A percentile compares a stretch with the other conserved stretches of the same genome.
phyloP scores from a whole-genome alignment of 2,329 filamentous ascomycete species.

The Hymenotorrendiella dingleyae region DNA sequence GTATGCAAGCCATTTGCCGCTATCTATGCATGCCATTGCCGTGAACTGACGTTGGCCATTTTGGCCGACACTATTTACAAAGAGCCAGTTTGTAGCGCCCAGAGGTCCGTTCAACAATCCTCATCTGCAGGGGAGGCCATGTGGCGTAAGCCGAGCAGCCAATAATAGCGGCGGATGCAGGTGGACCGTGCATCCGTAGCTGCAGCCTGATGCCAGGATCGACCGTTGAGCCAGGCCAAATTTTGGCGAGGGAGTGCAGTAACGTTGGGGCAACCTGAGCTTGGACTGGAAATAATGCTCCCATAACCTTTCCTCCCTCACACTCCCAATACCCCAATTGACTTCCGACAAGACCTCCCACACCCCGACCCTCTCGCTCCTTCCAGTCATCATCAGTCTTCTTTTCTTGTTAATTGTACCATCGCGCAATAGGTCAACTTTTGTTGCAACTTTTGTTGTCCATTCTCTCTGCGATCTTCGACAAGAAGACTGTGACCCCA shows the following conservation, averaged over 20 bases:
- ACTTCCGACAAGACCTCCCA: neutral
- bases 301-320: no score
- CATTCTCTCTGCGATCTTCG: conserved; percentile 3
- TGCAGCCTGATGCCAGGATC: neutral
- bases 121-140: no score
- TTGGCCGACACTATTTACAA: no score
- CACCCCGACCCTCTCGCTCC: neutral
- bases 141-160: no score
- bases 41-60: no score
- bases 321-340: conserved; percentile 9
- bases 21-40: no score
- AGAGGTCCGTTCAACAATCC: no score
- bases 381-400: neutral
- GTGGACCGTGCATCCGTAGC: neutral
- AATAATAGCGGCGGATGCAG: no score
- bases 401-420: neutral
- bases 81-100: no score
- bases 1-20: no score
- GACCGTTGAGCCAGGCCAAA: conserved; percentile 2
- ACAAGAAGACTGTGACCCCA: conserved; percentile 13
- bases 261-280: neutral
- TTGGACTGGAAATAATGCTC: no score
- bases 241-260: conserved; percentile 1
- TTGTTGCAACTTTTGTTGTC: conserved; percentile 6
- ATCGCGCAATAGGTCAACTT: conserved; percentile 5